Conservation (phyloP, 1,139 yeast species). For the Geotrichum fermentans region DNA sequence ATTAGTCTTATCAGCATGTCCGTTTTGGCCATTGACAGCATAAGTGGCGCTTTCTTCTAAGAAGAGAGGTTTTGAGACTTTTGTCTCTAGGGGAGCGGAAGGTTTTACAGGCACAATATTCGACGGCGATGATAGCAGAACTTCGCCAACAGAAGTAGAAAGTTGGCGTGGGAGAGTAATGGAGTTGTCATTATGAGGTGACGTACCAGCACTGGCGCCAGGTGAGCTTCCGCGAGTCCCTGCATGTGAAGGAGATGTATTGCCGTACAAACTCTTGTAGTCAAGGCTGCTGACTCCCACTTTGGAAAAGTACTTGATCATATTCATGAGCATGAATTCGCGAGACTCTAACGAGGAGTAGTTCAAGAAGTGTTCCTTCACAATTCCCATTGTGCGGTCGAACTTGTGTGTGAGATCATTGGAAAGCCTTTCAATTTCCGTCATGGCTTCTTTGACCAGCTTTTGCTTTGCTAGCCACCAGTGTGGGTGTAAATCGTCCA, state of each 20-base stretch:
- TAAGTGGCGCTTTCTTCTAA: neutral
- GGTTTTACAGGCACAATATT: neutral
- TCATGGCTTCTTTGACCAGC: constrained; percentile 9
- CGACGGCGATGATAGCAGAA: neutral
- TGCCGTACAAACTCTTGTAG: constrained; percentile 1
- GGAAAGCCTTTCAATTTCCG: constrained; percentile 14
- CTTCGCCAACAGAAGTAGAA: neutral
- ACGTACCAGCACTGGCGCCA: neutral
- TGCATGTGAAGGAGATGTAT: neutral
- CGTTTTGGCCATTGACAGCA: no score
- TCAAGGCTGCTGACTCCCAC: constrained; percentile 14
- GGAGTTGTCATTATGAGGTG: neutral
- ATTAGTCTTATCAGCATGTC: no score
- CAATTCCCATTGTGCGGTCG: constrained; percentile 16
- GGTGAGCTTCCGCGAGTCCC: neutral
- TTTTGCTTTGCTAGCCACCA: constrained; percentile 19
- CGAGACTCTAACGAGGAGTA: constrained; percentile 16
- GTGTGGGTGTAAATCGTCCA: constrained; percentile 20
- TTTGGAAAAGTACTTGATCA: constrained; percentile 15
- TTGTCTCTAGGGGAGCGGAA: neutral
- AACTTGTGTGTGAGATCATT: constrained; percentile 17
- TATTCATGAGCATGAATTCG: constrained; percentile 14
- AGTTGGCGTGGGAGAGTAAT: no score
- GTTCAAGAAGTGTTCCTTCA: constrained; percentile 18
- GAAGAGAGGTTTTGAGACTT: neutral